Base-by-base conservation (phyloP, 495 filamentous ascomycete genomes). In the Acidomyces sp. region DNA sequence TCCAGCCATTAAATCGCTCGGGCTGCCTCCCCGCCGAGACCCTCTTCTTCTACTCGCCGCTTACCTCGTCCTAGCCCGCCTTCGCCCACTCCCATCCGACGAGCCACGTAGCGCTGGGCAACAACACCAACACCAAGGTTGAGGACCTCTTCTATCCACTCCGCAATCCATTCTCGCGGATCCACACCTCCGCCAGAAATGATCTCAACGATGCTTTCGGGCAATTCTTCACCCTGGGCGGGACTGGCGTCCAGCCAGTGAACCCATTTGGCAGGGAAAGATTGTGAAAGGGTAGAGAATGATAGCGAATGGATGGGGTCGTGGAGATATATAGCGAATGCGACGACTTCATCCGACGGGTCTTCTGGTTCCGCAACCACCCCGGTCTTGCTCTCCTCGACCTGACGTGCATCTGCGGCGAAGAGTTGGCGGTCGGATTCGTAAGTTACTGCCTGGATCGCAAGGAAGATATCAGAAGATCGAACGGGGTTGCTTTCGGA, bases 111-210 rank as follows among this genome's bases (percentile, higher is more conserved):
- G 47, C 85, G 67, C 68, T 97, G 90, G n/a, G 90, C 90, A 9
- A 96, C 76, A 15, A 93, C 61, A 4, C 90, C 92, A 1, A 86
- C 71, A 3, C 76, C 73, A 38, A 95, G 60, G 28, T 68, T 73
- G n/a, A 97, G 69, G 0, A 78, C 63, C 59, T 96, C 92, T 62
- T 96, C 86, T 4, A 97, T 71, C 90, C 90, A 97, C 58, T 96
- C 92, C 0, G 87, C 77, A 25, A 93, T 82, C 90, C 90, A 97
- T 60, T 96, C 90, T 28, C 90, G 69, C 0, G 90, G 90, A 57
- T 97, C 90, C 2, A 95, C 81, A 24, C 87, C 90, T 13, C 92
- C 92, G 34, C 64, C 70, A 53, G 87, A 77, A 41, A 96, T 72
- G 46, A 96, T 92, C 57, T 90, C 81, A 1, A 70, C 69, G 48